A percentile compares a stretch with the other conserved stretches of the same genome.
These are phyloP conservation scores for Phalaenopsis aphrodite DNA, from an alignment of 106 monocot species.

Conservation along the genomic window DNA sequence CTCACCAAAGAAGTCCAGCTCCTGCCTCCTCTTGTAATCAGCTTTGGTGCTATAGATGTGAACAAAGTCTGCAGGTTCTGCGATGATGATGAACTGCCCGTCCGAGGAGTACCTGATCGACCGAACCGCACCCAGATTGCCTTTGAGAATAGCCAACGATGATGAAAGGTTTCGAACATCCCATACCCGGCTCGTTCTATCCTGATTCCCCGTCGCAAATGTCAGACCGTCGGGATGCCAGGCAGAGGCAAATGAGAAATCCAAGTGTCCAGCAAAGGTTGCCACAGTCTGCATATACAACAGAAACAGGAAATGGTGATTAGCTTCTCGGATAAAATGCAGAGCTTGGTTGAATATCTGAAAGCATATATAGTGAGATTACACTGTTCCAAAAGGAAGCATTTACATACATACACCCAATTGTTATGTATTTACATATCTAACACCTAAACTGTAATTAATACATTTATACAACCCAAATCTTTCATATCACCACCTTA, in stretches of 20 bases:
- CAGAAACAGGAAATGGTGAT: not conserved
- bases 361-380: not conserved
- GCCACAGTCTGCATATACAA: slow-evolving; percentile 22
- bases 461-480: too few relatives aligned
- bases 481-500: too few relatives aligned
- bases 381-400: not conserved
- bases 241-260: slow-evolving; percentile 72
- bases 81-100: slow-evolving; percentile 56
- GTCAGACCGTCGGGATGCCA: slow-evolving; percentile 50
- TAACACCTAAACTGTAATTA: too few relatives aligned
- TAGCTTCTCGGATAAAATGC: not conserved
- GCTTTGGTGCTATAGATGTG: slow-evolving; percentile 42
- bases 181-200: slow-evolving; percentile 68
- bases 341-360: not conserved
- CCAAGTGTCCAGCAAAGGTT: slow-evolving; percentile 37
- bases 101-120: slow-evolving; percentile 61
- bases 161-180: slow-evolving; percentile 56
- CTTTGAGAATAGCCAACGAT: slow-evolving; percentile 39
- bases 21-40: slow-evolving; percentile 55
- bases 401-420: too few relatives aligned
- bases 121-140: slow-evolving; percentile 61
- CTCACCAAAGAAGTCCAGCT: slow-evolving; percentile 78
- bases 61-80: slow-evolving; percentile 75
- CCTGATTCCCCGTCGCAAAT: slow-evolving; percentile 72
- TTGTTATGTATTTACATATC: too few relatives aligned